phyloP scores from a whole-genome alignment of 805 yeast species.

The Diddensiella caesifluorescens region DNA sequence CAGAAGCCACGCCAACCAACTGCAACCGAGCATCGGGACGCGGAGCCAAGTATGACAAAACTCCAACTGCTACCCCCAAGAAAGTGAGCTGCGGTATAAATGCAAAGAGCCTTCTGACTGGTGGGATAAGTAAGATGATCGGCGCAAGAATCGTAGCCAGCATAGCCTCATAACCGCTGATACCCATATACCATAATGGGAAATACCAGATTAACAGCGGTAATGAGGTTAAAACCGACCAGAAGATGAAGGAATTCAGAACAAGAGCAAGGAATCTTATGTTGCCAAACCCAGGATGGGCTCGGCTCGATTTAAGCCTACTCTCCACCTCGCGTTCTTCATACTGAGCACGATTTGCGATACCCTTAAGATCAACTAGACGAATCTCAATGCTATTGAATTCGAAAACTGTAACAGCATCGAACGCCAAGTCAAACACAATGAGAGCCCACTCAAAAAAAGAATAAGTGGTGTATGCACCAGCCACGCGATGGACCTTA shows the following conservation, averaged over 20 bases:
- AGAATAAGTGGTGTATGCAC: conserved; percentile 95
- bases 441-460: conserved; percentile 92
- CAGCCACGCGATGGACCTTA: conserved; percentile 77
- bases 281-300: conserved; percentile 25
- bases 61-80: conserved; percentile 52
- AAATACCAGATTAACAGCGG: conserved; percentile 92
- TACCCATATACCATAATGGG: conserved; percentile 97
- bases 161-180: conserved; percentile 86
- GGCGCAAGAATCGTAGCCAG: conserved; percentile 57
- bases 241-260: conserved; percentile 69
- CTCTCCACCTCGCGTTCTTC: conserved; percentile 7
- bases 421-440: conserved; percentile 77
- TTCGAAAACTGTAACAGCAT: conserved; percentile 69
- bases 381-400: conserved; percentile 55
- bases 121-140: conserved; percentile 44
- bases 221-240: conserved; percentile 79
- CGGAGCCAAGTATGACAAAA: conserved; percentile 66
- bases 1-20: conserved; percentile 59
- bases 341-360: conserved; percentile 9
- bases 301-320: conserved; percentile 19
- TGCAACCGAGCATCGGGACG: conserved; percentile 69
- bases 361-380: conserved; percentile 30
- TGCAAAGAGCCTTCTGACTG: conserved; percentile 37
- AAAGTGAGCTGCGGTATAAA: conserved; percentile 51
- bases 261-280: conserved; percentile 31